These are phyloP conservation scores for Amniculicola lignicola DNA, from an alignment of 495 filamentous ascomycete species.

Conservation along the genomic window DNA sequence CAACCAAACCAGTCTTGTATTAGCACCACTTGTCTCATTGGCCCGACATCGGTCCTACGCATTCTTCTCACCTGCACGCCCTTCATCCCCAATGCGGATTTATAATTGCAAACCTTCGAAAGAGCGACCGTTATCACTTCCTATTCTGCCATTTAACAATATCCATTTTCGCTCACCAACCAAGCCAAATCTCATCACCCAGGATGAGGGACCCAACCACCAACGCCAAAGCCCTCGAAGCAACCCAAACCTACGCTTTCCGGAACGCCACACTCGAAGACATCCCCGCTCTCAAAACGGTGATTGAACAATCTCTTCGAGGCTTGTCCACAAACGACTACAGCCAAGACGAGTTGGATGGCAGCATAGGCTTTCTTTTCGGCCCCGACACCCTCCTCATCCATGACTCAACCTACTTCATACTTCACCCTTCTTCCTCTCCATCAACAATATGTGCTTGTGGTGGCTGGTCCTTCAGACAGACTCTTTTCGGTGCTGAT, in stretches of 20 bases:
- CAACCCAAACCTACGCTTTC: slow-evolving; percentile 19
- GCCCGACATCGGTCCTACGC: slow-evolving; percentile 17
- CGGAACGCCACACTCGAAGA: slow-evolving; percentile 13
- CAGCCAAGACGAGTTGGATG: slow-evolving; percentile 23
- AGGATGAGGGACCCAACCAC: slow-evolving; percentile 17
- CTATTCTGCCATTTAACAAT: background rate
- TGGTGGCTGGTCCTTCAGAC: slow-evolving; percentile 28
- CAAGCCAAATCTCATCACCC: background rate
- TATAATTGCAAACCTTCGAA: background rate
- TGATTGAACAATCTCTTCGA: slow-evolving; percentile 24
- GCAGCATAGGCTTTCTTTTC: slow-evolving; percentile 31
- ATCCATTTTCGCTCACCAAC: background rate
- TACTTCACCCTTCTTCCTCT: slow-evolving; percentile 9
- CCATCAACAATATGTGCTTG: slow-evolving; percentile 20
- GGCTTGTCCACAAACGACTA: slow-evolving; percentile 12
- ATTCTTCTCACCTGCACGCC: background rate
- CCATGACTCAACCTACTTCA: slow-evolving; percentile 27
- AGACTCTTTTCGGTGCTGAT: slow-evolving; percentile 28
- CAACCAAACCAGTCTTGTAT: background rate
- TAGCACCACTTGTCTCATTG: slow-evolving; percentile 5
- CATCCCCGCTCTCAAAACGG: slow-evolving; percentile 19
- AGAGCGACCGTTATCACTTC: background rate
- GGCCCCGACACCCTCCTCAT: slow-evolving; percentile 27
- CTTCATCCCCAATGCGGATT: background rate
- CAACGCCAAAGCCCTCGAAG: slow-evolving; percentile 18